Evolutionary conservation across 345 rosid species (phyloP).

Genomic region (Durio zibethinus): DNA sequence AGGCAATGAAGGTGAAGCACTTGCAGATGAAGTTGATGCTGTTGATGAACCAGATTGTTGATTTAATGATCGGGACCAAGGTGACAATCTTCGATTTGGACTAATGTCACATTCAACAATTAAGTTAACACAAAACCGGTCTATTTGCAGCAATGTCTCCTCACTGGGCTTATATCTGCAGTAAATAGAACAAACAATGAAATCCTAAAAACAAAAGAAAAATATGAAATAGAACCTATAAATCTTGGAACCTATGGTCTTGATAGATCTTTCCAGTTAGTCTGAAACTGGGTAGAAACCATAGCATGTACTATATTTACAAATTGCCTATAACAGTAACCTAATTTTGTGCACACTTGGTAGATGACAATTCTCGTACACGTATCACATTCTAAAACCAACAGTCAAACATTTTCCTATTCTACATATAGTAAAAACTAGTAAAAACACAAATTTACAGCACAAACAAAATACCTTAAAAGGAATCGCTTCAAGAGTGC

Average conservation of each 20-base stretch:
- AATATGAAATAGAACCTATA: conserved; percentile 1
- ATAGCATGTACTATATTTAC: conserved; percentile 5
- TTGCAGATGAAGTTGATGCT: conserved; percentile 33
- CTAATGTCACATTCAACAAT: conserved; percentile 73
- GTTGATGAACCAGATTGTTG: conserved; percentile 35
- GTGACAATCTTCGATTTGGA: conserved; percentile 47
- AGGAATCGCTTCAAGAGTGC: conserved; percentile 85
- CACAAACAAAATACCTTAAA: conserved; percentile 53
- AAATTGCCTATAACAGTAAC: not conserved
- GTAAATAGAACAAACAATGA: conserved; percentile 18
- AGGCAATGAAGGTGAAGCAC: conserved; percentile 68
- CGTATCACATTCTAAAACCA: conserved; percentile 1
- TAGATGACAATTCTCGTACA: not conserved
- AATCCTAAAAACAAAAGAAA: not conserved
- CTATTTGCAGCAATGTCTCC: conserved; percentile 85
- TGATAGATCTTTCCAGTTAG: not conserved
- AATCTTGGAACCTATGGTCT: not conserved
- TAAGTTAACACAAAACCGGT: conserved; percentile 71
- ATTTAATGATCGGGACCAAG: conserved; percentile 42
- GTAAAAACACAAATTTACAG: conserved; percentile 18
- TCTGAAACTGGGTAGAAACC: not conserved
- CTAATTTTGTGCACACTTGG: not conserved
- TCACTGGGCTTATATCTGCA: conserved; percentile 95
- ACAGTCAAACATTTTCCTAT: not conserved
- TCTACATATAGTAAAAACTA: conserved; percentile 16